These are phyloP conservation scores for Closterium sp. DNA, from an alignment of 139 green algal species.

Conservation along the genomic window DNA sequence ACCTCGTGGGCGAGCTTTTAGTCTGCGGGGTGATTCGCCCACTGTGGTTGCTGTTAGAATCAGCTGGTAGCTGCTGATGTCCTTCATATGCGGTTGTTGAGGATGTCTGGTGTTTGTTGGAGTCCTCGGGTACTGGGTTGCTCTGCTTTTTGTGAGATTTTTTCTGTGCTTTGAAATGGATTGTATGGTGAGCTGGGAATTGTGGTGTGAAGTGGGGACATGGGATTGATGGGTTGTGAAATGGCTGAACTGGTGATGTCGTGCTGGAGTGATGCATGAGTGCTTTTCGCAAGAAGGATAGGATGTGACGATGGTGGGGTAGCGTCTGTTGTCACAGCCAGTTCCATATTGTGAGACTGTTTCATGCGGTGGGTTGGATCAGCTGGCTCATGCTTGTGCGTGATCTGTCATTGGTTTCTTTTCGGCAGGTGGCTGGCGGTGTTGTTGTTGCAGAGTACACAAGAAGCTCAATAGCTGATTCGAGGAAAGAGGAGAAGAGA, in stretches of 20 bases:
- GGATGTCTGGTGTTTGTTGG: too few species aligned
- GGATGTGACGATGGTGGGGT: background rate
- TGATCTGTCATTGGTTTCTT: background rate
- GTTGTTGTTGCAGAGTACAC: background rate
- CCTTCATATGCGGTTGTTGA: background rate
- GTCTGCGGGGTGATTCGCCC: constrained; percentile 14
- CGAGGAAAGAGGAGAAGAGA: background rate
- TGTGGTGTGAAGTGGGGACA: background rate
- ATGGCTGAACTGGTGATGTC: background rate
- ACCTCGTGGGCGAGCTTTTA: constrained; percentile 18
- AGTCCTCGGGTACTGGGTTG: background rate
- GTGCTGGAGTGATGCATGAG: background rate
- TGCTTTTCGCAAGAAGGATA: background rate
- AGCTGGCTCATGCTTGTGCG: background rate
- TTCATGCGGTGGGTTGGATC: background rate
- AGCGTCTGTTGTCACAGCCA: background rate
- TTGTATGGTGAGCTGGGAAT: background rate
- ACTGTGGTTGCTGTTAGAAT: background rate
- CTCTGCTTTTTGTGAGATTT: background rate
- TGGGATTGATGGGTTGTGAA: background rate
- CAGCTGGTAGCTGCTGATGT: too few species aligned
- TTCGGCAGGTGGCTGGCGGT: background rate
- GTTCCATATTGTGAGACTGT: background rate
- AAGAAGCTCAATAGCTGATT: background rate
- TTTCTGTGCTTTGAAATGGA: background rate